Percentiles rank a stretch among this genome's conserved stretches.
These are phyloP conservation scores for Chaetomium fimeti DNA, from an alignment of 495 filamentous ascomycete genomes.

Conservation along the genomic window DNA sequence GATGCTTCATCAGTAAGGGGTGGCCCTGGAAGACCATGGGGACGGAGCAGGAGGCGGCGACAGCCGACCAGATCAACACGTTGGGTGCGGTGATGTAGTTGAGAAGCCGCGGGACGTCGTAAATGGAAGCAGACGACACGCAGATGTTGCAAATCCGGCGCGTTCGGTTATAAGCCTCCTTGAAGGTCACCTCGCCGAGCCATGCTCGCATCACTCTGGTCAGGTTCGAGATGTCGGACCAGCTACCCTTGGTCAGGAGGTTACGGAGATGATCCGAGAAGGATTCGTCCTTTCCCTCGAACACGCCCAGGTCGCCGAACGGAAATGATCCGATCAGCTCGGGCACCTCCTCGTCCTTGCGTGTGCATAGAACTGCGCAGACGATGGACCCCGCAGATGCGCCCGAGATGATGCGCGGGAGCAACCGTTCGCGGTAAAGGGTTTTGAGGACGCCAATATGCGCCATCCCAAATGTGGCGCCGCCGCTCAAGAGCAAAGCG, in stretches of 20 bases:
- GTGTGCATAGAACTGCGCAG: slow-evolving; percentile 77
- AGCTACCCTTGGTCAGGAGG: slow-evolving; percentile 75
- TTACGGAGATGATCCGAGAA: slow-evolving; percentile 67
- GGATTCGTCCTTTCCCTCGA: slow-evolving; percentile 68
- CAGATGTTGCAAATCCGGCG: slow-evolving; percentile 88
- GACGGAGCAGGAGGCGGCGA: slow-evolving; percentile 91
- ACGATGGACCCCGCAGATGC: slow-evolving; percentile 95
- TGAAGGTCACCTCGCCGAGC: slow-evolving; percentile 87
- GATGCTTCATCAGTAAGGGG: slow-evolving; percentile 79
- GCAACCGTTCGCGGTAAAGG: slow-evolving; percentile 68
- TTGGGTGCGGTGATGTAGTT: slow-evolving; percentile 94
- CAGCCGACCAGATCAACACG: slow-evolving; percentile 94
- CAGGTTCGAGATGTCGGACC: slow-evolving; percentile 80
- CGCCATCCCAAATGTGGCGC: slow-evolving; percentile 93
- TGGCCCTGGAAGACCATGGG: slow-evolving; percentile 80
- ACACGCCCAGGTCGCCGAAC: slow-evolving; percentile 80
- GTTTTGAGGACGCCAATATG: slow-evolving; percentile 93
- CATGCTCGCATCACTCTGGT: slow-evolving; percentile 74
- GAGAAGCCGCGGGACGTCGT: slow-evolving; percentile 80
- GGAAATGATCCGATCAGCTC: slow-evolving; percentile 68
- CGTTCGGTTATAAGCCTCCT: slow-evolving; percentile 92
- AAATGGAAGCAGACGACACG: slow-evolving; percentile 81
- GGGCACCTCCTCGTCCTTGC: slow-evolving; percentile 82
- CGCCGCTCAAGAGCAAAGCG: slow-evolving; percentile 82
- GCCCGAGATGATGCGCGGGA: slow-evolving; percentile 90